Base-by-base conservation (phyloP, 352 stramenopile species). In the Phytophthora quininea region DNA sequence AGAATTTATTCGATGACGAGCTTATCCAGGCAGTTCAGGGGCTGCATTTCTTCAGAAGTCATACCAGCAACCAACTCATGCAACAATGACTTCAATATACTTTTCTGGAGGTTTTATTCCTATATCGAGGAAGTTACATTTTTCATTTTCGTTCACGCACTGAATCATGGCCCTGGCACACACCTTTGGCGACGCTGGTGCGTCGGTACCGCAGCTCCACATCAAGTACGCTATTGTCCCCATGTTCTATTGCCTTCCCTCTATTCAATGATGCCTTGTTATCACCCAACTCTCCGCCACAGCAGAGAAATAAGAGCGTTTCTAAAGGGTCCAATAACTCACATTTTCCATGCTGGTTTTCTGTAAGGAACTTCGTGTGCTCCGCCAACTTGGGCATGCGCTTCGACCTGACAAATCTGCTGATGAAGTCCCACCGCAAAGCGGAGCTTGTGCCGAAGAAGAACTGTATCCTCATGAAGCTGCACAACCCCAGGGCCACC, bases 381-480 rank as follows among this genome's bases (percentile, higher is more conserved):
- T 93, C 86, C 19, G 86, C 83, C 53, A 93, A 93, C 67, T 58
- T 93, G 19, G 86, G 86, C 38, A 88, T 93, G 82, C 86, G 86
- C 49, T 93, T 93, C 66, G 86, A 93, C 70, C 69, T 93, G 50
- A 74, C 76, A 31, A 87, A 77, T 43, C 71, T 93, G 8, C 58
- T 92, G 59, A 66, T 80, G 62, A 95, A 94, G 71, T 93, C 88
- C 14, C 82, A 91, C 49, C 81, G 83, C 55, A 73, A 71, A 27
- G 85, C 86, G 7, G 88, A 95, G 74, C 75, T 93, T 33, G 83
- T 92, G 31, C 83, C 87, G 27, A 95, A 93, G 77, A 92, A 93
- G 58, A 95, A 95, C 72, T 95, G 88, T 56, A 77, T 95, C 15
- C 61, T 95, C 10, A 91, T 95, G 79, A 95, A 95, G 69, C 68